Base-by-base conservation (phyloP, 2,329 filamentous ascomycete species). In the Trichoderma polysporum region DNA sequence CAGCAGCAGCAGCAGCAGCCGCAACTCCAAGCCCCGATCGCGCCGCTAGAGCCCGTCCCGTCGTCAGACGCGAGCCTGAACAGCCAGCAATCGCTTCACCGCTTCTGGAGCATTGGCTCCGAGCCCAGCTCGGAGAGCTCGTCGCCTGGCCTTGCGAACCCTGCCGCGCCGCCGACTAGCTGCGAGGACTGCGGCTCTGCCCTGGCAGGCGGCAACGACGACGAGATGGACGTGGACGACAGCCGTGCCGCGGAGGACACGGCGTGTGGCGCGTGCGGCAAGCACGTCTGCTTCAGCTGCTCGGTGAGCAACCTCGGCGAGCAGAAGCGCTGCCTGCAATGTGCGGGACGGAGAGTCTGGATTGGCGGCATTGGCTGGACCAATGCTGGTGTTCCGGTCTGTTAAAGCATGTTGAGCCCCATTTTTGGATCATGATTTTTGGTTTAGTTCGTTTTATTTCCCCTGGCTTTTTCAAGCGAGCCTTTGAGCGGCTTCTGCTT, bases 301-400 rank as follows among this genome's bases (percentile, higher is more conserved):
- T 87, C 86, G 0, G 80, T 88, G 47, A 86, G 84, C 68, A 86
- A 86, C 68, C 76, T 89, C 0, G 85, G 85, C 3, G 82, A 84
- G 68, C 78, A 85, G 70, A 79, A 84, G 67, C 77, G 81, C 47
- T 89, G 86, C 70, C 70, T 88, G 50, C 76, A 74, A 4, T 89
- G 87, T 71, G 84, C 84, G 0, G 81, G 81, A 9, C 74, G 74
- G 52, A 79, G 74, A 25, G 71, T 69, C 0, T 72, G 69, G 68
- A 64, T 58, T 0, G 69, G 69, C 9, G 63, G 67, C 12, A 52
- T 70, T 27, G 68, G 67, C 7, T 74, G 73, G 73, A 68, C 69
- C 17, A 66, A 57, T 19, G 57, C 69, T 3, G 69, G 68, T 1
- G 63, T 72, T n/a, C 56, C 69, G 3, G 66, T 76, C 19, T 75